Evolutionary conservation across 139 green algal genomes (phyloP), one percentile per base, ranked within the genome.

Genomic region (Asterochloris sp.): DNA sequence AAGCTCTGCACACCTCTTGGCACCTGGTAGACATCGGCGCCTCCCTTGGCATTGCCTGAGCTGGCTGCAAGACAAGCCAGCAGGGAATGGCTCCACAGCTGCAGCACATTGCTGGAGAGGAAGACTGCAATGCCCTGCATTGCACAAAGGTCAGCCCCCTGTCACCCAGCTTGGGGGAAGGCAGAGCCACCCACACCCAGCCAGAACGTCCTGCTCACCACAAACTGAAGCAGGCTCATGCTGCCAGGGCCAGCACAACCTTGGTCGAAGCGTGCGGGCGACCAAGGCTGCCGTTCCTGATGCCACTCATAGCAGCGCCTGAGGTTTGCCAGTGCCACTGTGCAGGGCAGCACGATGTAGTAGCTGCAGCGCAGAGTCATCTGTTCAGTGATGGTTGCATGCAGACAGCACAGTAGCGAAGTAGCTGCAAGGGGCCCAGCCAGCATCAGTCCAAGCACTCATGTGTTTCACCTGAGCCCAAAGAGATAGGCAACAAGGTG

Each of bases 401-500:
- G 66, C 21, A 26, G 19, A 71, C 66, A 10, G 9, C 21, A 66
- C 9, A 68, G 11, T 0, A 27, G 14, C 15, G 28, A 11, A 28
- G 17, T 66, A 6, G 19, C 17, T 24, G 29, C 74, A 27, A 67
- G 12, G 19, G 0, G 29, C 17, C 0, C 38, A 54, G 38, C 38
- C 38, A 54, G 38, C 27, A 23, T 28, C 11, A 0, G 28, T 13
- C 12, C 12, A 54, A n/a, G 74, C 28, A 12, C 28, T 79, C 0
- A 13, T 64, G 66, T 71, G 66, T 13, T 10, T 21, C 82, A 91
- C 84, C 83, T 89, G 66, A 95, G 66, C 60, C 92, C 93, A 85
- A 95, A 97, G 0, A 93, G 13, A 84, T 97, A 97, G 0, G 93
- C 93, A 24, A 97, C 88, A 26, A 89, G 61, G 82, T 97, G 93